Evolutionary conservation across 257 asterid species (phyloP), one percentile per base, ranked within the genome.

Genomic region (Ilex asprella): DNA sequence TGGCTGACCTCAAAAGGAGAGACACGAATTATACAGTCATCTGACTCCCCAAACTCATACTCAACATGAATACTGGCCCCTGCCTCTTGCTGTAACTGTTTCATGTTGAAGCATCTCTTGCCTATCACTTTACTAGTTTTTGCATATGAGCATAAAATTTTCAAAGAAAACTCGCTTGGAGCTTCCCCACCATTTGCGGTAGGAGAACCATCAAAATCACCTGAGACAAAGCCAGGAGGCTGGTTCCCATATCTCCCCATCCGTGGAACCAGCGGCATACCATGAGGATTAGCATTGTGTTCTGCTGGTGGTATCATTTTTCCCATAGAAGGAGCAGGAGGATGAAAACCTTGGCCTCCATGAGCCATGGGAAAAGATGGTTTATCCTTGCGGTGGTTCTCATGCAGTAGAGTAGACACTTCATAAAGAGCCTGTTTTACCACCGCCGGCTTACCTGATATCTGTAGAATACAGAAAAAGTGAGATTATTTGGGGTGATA

Each of bases 61-160:
- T 81, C 88, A 67, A 84, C 89, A 70, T 74, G 80, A 60, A 86
- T 81, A 55, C 80, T 77, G 52, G 88, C 84, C 81, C 91, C 94
- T 13, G 91, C 84, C 60, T 84, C 94, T 67, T 77, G 80, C 79
- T 89, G 81, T 55, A 89, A 60, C 68, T 79, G 84, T 76, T 70
- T 84, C 67, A 84, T 84, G 75, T 81, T 79, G 68, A 63, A 41
- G 71, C 95, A 95, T 66, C 95, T 89, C 76, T 81, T 89, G 61
- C 97, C 97, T 68, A 84, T 89, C 61, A 89, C 94, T 58, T 88
- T 79, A 49, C 94, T 94, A 74, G 86, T 82, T 76, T 75, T 89
- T 58, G 79, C 85, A 59, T 84, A 75, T 16, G 87, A 72, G 76
- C 95, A 89, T 62, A 89, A 68, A 75, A 89, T 76, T 75, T 89